Evolutionary conservation across 257 asterid species (phyloP).

Genomic region (Fraxinus pennsylvanica): DNA sequence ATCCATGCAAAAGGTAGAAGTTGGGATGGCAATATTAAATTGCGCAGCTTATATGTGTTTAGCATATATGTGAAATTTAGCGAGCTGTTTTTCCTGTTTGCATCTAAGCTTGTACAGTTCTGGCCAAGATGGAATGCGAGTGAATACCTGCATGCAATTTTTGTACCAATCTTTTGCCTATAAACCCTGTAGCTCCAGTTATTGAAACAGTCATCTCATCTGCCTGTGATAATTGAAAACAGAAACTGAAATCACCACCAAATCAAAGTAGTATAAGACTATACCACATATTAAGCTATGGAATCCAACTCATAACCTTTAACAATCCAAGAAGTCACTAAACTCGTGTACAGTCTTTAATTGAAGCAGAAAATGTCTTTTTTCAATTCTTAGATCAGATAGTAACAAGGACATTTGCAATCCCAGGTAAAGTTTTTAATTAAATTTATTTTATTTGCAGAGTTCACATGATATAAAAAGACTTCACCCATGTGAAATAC

Average conservation of each 20-base stretch:
- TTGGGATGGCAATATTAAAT: background rate
- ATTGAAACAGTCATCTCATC: constrained; percentile 78
- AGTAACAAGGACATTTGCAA: constrained; percentile 1
- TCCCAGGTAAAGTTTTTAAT: background rate
- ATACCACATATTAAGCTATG: background rate
- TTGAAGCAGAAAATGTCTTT: background rate
- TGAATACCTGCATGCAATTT: constrained; percentile 62
- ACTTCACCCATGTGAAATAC: background rate
- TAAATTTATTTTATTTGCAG: too few relatives aligned
- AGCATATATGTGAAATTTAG: background rate
- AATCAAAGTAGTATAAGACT: background rate
- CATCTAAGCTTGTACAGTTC: background rate
- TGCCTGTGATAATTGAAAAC: constrained; percentile 37
- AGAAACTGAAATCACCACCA: background rate
- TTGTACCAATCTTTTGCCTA: constrained; percentile 89
- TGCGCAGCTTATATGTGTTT: background rate
- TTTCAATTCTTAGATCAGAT: background rate
- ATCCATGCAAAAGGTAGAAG: background rate
- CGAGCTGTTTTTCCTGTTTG: too few relatives aligned
- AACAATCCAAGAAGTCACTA: background rate
- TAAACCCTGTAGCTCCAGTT: constrained; percentile 94
- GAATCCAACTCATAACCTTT: background rate
- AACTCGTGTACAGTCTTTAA: background rate
- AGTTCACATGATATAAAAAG: background rate
- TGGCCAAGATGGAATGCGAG: constrained; percentile 7